These are phyloP conservation scores for Aristolochia fimbriata DNA, from an alignment of 164 flowering plant genomes.

Conservation along the genomic window DNA sequence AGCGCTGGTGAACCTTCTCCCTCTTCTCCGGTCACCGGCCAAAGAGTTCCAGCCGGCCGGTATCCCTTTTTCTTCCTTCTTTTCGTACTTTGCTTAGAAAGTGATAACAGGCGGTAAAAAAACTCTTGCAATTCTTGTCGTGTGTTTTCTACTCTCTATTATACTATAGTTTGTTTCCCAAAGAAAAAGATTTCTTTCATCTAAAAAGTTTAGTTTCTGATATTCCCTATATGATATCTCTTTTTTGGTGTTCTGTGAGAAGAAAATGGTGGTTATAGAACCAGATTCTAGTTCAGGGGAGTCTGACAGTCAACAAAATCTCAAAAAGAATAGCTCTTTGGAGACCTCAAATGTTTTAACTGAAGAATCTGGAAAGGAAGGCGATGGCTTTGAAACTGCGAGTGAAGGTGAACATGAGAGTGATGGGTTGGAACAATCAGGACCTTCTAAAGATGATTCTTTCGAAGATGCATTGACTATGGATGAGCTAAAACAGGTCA, in stretches of 20 bases:
- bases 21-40: no score
- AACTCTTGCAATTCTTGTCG: no score
- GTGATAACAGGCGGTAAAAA: no score
- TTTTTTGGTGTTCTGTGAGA: background rate
- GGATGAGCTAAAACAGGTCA: slow-evolving; percentile 12
- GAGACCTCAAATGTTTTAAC: background rate
- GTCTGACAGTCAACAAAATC: background rate
- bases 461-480: slow-evolving; percentile 5
- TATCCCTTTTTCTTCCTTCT: no score
- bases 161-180: no score
- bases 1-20: no score
- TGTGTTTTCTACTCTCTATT: no score
- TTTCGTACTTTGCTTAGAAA: no score
- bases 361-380: slow-evolving; percentile 6
- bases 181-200: no score
- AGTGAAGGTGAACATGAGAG: slow-evolving; percentile 12
- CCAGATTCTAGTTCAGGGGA: slow-evolving; percentile 1
- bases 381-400: slow-evolving; percentile 13
- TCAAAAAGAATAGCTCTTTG: background rate
- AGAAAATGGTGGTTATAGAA: slow-evolving; percentile 13
- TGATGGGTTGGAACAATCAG: background rate
- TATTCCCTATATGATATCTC: background rate
- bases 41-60: no score
- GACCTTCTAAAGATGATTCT: background rate
- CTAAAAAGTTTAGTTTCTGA: no score